phyloP scores from a whole-genome alignment of 1,284 basidiomycete species.

The Sporisorium graminicola region DNA sequence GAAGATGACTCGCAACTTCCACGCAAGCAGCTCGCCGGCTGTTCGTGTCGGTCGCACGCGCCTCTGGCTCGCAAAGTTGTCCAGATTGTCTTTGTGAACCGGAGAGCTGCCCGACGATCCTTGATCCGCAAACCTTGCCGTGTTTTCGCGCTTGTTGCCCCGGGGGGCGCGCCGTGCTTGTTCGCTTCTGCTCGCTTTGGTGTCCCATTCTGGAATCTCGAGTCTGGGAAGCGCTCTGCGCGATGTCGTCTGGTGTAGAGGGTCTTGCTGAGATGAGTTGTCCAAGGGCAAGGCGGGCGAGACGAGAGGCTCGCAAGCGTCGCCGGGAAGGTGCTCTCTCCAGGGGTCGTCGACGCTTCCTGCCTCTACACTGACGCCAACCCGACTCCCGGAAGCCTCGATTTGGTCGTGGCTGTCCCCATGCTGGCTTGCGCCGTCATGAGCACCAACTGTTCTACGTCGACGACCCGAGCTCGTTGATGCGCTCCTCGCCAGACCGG shows the following conservation, averaged over 20 bases:
- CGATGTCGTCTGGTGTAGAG: constrained; percentile 15
- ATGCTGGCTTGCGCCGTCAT: constrained; percentile 13
- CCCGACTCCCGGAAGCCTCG: constrained; percentile 1
- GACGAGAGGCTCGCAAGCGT: constrained; percentile 51
- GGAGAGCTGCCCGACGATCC: constrained; percentile 2
- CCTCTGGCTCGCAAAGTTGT: constrained; percentile 15
- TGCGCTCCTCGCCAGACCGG: constrained; percentile 19
- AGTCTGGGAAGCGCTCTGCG: constrained; percentile 40
- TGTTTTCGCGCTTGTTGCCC: constrained; percentile 4
- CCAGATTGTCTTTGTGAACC: constrained; percentile 19
- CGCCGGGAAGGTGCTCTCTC: constrained; percentile 51
- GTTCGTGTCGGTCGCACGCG: constrained; percentile 35
- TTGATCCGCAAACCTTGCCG: not conserved
- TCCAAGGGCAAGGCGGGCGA: constrained; percentile 45
- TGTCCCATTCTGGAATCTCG: constrained; percentile 46
- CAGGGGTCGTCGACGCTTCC: constrained; percentile 57
- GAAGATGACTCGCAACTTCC: constrained; percentile 33
- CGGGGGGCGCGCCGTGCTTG: constrained; percentile 10
- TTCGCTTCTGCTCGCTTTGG: constrained; percentile 32
- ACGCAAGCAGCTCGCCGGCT: constrained; percentile 23
- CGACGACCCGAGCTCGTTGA: constrained; percentile 22
- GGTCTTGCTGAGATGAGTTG: constrained; percentile 4
- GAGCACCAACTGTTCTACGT: constrained; percentile 32
- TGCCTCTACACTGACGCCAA: constrained; percentile 20
- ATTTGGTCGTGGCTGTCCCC: not conserved